Base-by-base conservation (phyloP, 257 asterid species). In the Solanum neorickii region DNA sequence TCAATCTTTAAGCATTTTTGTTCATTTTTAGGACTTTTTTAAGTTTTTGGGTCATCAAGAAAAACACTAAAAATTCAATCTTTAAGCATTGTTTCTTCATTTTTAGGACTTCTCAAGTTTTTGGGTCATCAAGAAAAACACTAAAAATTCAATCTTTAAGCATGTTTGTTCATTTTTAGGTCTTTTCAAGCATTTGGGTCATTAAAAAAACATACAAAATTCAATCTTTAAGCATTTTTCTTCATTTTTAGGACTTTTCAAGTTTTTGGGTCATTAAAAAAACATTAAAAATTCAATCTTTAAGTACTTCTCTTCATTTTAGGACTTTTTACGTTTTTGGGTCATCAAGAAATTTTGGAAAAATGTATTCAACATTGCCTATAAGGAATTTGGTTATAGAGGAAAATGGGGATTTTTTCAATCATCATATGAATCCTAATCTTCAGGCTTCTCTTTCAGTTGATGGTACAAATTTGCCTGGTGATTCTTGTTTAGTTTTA, bases 311-410 rank as follows among this genome's bases (percentile, higher is more conserved):
- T 49, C 0, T 49, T 49, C 8, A 49, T 14, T 13, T 49, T 49
- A 49, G 59, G 1, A 15, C 9, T 49, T 49, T 5, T 15, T 20
- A 49, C 15, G 59, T 14, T 0, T 15, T 2, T 49, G 59, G 3
- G 21, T 5, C 3, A 49, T 49, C 2, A 47, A 14, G 6, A 49
- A 5, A 2, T 42, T 69, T 16, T 70, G 6, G 4, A 72, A 70
- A 76, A 90, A 93, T 93, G 98, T 94, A 89, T 86, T 92, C 95
- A 56, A 89, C 92, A 86, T 89, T 95, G 92, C 94, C 95, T 37
- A 49, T 91, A 25, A 94, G 91, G 77, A 83, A 87, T 83, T 83
- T 94, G 87, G 93, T 89, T 2, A 85, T 89, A 21, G 93, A 88
- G 49, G 92, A 86, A 14, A 88, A 80, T 12, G 94, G 78, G 0